phyloP scores from a whole-genome alignment of 1,284 basidiomycete genomes.

The Malassezia caprae region DNA sequence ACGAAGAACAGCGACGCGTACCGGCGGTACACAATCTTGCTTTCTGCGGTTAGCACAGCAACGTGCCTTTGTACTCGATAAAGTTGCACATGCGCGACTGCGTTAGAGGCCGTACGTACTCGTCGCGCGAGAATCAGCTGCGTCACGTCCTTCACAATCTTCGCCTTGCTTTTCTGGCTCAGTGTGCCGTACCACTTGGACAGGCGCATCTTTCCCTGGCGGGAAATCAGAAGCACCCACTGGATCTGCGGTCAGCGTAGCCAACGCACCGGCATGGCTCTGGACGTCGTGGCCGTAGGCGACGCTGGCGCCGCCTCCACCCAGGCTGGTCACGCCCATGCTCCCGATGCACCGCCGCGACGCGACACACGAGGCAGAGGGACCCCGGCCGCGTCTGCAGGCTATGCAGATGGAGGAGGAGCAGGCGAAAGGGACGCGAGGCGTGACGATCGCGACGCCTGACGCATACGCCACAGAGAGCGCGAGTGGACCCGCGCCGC shows the following conservation, averaged over 20 bases:
- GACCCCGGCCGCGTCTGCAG: background rate
- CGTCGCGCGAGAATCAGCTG: slow-evolving; percentile 90
- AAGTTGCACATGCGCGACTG: slow-evolving; percentile 96
- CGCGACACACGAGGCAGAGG: background rate
- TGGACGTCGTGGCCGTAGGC: background rate
- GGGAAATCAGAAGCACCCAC: slow-evolving; percentile 81
- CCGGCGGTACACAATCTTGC: slow-evolving; percentile 78
- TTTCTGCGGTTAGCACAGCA: slow-evolving; percentile 19
- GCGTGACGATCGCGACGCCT: slow-evolving; percentile 9
- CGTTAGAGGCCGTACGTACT: slow-evolving; percentile 13
- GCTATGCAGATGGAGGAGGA: background rate
- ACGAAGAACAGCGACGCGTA: slow-evolving; percentile 99
- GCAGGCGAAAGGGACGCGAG: background rate
- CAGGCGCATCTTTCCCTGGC: slow-evolving; percentile 94
- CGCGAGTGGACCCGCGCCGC: background rate
- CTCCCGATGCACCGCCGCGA: slow-evolving; percentile 5
- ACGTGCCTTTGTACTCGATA: slow-evolving; percentile 83
- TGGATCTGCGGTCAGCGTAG: slow-evolving; percentile 35
- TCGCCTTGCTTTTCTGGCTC: slow-evolving; percentile 82
- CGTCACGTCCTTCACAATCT: slow-evolving; percentile 99
- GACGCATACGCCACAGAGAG: slow-evolving; percentile 11
- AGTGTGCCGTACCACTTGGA: slow-evolving; percentile 99
- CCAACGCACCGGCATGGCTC: background rate
- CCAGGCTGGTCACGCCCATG: background rate
- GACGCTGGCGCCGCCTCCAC: background rate